Base-by-base conservation (phyloP, 306 rosid genomes). In the Prunus persica region DNA sequence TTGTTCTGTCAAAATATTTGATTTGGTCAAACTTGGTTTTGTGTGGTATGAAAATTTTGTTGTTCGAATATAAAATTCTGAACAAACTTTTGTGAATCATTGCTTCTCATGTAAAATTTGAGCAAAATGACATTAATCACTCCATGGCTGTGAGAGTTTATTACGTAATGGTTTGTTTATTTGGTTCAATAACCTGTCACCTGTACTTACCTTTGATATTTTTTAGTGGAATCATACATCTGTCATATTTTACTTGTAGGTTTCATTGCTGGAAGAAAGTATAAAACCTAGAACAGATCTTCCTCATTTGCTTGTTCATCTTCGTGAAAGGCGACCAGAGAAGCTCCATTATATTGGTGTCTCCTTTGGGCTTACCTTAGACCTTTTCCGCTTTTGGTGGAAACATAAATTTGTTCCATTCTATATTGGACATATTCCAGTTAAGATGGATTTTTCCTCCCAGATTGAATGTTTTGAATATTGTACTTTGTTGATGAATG, bases 271-370 rank as follows among this genome's bases (percentile, higher is more conserved):
- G 55, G 93, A 95, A 78, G 98, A 95, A 87, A 89, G 60, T 79
- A 66, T 95, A 78, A 88, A 83, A 71, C 98, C 97, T 61, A 90
- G 95, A 88, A 80, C 90, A 70, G 82, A 89, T 83, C 97, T 92
- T 81, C 98, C 98, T 75, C 96, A 83, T 88, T 84, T 95, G 91
- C 88, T 95, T 18, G 92, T 83, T 76, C 94, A 89, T 83, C 93
- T 92, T 69, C 95, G 90, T 65, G 98, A 92, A 77, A 88, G 97
- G 78, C 86, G 65, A 67, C 97, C 96, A 15, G 98, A 90, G 81
- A 95, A 92, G 85, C 98, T 95, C 71, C 98, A 92, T 69, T 95
- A 92, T 77, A 61, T 92, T 75, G 98, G 97, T 73, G 98, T 95
- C 82, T 95, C 98, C 74, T 95, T 95, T 84, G 98, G 98, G 74